A percentile compares a stretch with the other conserved stretches of the same genome.
phyloP scores from a whole-genome alignment of 1,139 yeast species.

The Arxiozyma bovina region DNA sequence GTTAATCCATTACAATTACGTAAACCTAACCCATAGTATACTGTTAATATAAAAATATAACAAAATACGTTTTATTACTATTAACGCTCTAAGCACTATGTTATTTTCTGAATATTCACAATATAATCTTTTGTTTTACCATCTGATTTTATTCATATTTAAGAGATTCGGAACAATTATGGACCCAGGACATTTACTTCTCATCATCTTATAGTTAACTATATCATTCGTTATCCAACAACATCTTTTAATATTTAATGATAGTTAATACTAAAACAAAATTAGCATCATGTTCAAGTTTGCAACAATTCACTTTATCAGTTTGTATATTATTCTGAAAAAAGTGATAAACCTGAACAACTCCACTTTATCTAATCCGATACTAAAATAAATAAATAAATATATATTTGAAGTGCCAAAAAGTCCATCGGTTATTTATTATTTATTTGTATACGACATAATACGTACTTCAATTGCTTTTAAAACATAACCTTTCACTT shows the following conservation, averaged over 20 bases:
- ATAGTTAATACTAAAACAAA: too few relatives aligned
- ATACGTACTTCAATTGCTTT: not conserved
- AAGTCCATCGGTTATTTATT: not conserved
- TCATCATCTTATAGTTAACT: not conserved
- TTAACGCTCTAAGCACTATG: not conserved
- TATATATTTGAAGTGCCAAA: too few relatives aligned
- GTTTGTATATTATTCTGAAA: too few relatives aligned
- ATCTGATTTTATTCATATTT: not conserved
- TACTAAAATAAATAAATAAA: too few relatives aligned
- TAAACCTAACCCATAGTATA: constrained; percentile 7
- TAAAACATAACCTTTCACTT: not conserved
- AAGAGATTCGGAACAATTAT: too few relatives aligned
- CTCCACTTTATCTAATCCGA: not conserved
- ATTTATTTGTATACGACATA: too few relatives aligned
- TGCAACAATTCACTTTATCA: too few relatives aligned
- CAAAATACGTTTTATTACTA: not conserved
- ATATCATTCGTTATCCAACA: too few relatives aligned
- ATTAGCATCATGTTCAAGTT: not conserved
- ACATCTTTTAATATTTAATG: too few relatives aligned
- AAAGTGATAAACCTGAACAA: not conserved
- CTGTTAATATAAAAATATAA: not conserved
- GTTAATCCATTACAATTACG: constrained; percentile 14
- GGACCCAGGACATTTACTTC: not conserved
- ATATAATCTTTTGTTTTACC: too few relatives aligned
- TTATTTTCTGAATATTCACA: not conserved